These are phyloP conservation scores for Marasmius fiardii DNA, from an alignment of 1,284 basidiomycete genomes.

Conservation along the genomic window DNA sequence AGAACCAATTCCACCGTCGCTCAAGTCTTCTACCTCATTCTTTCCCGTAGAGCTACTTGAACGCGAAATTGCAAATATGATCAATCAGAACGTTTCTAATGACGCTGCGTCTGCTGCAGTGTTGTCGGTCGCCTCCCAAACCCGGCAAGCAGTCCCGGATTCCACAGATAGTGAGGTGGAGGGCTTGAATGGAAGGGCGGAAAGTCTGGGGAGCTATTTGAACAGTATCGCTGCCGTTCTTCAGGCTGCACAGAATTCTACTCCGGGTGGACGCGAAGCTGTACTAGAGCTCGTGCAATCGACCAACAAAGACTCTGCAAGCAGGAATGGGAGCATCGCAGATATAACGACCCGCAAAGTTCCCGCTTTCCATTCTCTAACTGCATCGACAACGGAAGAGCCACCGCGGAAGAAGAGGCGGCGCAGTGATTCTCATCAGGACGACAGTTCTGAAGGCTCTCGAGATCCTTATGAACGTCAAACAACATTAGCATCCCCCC, in stretches of 20 bases:
- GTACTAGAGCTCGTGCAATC: conserved; percentile 25
- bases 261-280: conserved; percentile 32
- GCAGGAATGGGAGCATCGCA: conserved; percentile 37
- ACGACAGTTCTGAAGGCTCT: conserved; percentile 41
- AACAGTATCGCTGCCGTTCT: conserved; percentile 68
- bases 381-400: conserved; percentile 42
- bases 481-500: neutral
- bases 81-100: conserved; percentile 61
- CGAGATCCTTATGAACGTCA: conserved; percentile 21
- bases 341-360: conserved; percentile 60
- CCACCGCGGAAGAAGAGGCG: conserved; percentile 27
- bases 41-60: conserved; percentile 70
- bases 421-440: conserved; percentile 32
- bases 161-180: conserved; percentile 7
- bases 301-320: conserved; percentile 37
- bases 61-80: conserved; percentile 65
- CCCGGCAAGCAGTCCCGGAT: conserved; percentile 44
- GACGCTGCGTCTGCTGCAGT: conserved; percentile 53
- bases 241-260: conserved; percentile 68
- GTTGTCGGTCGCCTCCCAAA: conserved; percentile 57
- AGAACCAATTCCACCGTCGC: conserved; percentile 27
- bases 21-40: conserved; percentile 27
- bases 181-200: conserved; percentile 20
- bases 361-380: conserved; percentile 74
- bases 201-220: conserved; percentile 41